phyloP scores from a whole-genome alignment of 2,329 filamentous ascomycete genomes.

The Didymella pinodella region DNA sequence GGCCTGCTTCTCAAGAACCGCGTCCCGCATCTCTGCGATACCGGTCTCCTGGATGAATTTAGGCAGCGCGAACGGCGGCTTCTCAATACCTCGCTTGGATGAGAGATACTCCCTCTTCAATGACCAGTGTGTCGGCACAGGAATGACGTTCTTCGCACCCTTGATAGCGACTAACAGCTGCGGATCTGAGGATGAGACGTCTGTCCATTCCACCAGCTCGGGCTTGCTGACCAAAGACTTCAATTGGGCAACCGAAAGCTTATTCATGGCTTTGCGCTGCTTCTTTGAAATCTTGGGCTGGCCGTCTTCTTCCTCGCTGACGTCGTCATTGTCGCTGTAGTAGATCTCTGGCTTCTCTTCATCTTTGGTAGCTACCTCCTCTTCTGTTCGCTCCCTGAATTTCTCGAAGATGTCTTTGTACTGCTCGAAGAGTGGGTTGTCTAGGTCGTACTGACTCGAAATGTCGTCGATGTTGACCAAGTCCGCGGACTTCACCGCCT shows the following conservation, averaged over 20 bases:
- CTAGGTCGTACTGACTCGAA: constrained; percentile 63
- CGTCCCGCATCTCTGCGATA: constrained; percentile 97
- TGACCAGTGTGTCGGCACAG: constrained; percentile 92
- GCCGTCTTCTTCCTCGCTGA: constrained; percentile 79
- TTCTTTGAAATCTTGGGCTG: constrained; percentile 86
- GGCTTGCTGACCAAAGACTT: constrained; percentile 91
- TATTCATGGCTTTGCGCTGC: constrained; percentile 89
- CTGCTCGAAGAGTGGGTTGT: constrained; percentile 81
- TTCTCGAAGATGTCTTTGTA: constrained; percentile 84
- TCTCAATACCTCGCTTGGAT: constrained; percentile 96
- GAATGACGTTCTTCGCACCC: constrained; percentile 91
- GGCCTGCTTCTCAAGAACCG: constrained; percentile 93
- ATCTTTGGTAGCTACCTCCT: constrained; percentile 62
- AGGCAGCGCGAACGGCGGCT: constrained; percentile 88
- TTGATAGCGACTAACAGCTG: constrained; percentile 92
- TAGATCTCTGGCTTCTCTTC: constrained; percentile 84
- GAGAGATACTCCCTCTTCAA: constrained; percentile 97
- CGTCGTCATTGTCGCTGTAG: constrained; percentile 83
- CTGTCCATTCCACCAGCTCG: constrained; percentile 97
- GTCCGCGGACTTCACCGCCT: constrained; percentile 58
- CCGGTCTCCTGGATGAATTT: constrained; percentile 98
- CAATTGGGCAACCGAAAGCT: constrained; percentile 91
- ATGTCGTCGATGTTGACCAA: constrained; percentile 42
- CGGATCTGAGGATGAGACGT: constrained; percentile 89
- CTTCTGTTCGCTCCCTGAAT: constrained; percentile 67